These are phyloP conservation scores for Cyberlindnera xylosilytica DNA, from an alignment of 805 yeast species.

Conservation along the genomic window DNA sequence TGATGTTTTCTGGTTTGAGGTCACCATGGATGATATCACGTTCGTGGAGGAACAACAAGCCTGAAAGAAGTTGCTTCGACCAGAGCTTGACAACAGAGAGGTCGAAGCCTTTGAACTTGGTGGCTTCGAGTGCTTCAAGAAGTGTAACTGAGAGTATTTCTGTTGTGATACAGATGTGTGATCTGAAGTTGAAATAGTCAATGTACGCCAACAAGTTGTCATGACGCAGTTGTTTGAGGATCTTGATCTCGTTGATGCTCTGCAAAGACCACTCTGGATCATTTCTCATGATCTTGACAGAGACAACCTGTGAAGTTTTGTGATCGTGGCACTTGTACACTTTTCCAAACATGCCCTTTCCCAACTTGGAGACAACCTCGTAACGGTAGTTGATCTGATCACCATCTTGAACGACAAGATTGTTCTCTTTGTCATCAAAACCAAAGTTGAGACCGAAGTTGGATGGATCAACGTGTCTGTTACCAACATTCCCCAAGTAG, in stretches of 20 bases:
- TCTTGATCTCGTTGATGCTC: slow-evolving; percentile 72
- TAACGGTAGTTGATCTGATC: slow-evolving; percentile 80
- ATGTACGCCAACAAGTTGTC: slow-evolving; percentile 41
- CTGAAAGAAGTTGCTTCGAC: slow-evolving; percentile 53
- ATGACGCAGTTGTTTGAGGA: slow-evolving; percentile 46
- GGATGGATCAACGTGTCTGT: slow-evolving; percentile 4
- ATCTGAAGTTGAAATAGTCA: slow-evolving; percentile 74
- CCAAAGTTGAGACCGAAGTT: slow-evolving; percentile 38
- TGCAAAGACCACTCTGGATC: slow-evolving; percentile 72
- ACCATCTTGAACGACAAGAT: slow-evolving; percentile 49
- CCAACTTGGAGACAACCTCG: slow-evolving; percentile 56
- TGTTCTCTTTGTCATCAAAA: slow-evolving; percentile 67
- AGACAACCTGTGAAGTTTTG: slow-evolving; percentile 53
- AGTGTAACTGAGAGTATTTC: slow-evolving; percentile 69
- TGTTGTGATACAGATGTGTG: slow-evolving; percentile 78
- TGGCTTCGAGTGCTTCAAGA: slow-evolving; percentile 53
- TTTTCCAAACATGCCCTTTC: slow-evolving; percentile 81
- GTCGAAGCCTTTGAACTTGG: slow-evolving; percentile 48
- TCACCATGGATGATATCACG: slow-evolving; percentile 74
- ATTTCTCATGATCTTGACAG: slow-evolving; percentile 74
- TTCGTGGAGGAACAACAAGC: slow-evolving; percentile 56
- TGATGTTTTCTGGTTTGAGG: slow-evolving; percentile 80
- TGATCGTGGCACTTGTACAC: slow-evolving; percentile 71
- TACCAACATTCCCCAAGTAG: slow-evolving; percentile 40
- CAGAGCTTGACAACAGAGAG: slow-evolving; percentile 40